Conservation (phyloP, 768 basidiomycete species). For the Hygrocybe coccinea region DNA sequence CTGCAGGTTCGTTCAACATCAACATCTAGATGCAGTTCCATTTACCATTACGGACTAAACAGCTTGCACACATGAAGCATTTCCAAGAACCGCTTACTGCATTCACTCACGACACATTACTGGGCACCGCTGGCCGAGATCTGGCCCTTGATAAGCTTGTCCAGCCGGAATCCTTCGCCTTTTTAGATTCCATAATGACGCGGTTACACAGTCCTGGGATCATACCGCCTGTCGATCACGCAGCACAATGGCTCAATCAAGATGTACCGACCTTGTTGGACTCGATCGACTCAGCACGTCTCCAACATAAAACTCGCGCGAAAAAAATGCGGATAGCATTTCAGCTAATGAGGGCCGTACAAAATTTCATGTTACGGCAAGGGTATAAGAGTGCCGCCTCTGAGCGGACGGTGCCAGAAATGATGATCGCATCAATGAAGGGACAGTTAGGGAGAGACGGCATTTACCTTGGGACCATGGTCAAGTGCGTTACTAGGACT, state of each 20-base stretch:
- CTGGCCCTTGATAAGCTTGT: conserved; percentile 8
- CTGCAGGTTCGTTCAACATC: conserved; percentile 49
- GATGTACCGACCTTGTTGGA: conserved; percentile 29
- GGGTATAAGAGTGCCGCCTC: conserved; percentile 41
- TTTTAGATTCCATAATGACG: conserved; percentile 35
- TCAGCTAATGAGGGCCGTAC: conserved; percentile 40
- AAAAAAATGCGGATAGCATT: conserved; percentile 45
- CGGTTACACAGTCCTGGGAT: conserved; percentile 26
- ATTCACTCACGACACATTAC: conserved; percentile 33
- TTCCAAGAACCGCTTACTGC: conserved; percentile 57
- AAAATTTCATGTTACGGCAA: conserved; percentile 38
- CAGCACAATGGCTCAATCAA: conserved; percentile 22
- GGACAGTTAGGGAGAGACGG: conserved; percentile 42
- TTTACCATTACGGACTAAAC: conserved; percentile 1
- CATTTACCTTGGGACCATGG: conserved; percentile 42
- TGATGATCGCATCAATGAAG: conserved; percentile 44
- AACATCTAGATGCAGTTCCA: neutral
- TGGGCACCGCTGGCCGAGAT: neutral
- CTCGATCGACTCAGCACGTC: conserved; percentile 36
- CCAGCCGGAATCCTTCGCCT: conserved; percentile 17
- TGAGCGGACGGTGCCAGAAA: conserved; percentile 30
- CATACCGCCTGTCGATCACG: conserved; percentile 8
- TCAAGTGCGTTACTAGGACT: conserved; percentile 37
- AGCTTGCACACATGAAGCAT: conserved; percentile 69
- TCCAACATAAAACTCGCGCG: conserved; percentile 28